phyloP scores from a whole-genome alignment of 2,329 filamentous ascomycete species.

The Lachnellula arida region DNA sequence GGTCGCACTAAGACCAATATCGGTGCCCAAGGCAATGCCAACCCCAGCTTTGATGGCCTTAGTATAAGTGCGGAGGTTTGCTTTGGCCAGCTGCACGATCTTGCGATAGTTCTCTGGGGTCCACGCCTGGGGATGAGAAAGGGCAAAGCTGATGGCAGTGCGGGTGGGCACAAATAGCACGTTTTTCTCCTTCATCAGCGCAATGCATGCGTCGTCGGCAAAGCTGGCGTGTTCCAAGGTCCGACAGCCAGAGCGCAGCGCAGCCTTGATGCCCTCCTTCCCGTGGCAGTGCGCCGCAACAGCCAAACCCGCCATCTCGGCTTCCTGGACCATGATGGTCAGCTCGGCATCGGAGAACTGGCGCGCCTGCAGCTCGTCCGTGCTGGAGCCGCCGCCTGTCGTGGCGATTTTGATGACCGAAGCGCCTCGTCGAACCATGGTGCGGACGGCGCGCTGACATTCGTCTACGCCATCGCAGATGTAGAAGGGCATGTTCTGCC shows the following conservation, averaged over 20 bases:
- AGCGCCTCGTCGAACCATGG: conserved; percentile 42
- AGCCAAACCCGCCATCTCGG: conserved; percentile 34
- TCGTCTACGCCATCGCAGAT: conserved; percentile 44
- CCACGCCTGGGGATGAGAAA: conserved; percentile 32
- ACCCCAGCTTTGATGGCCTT: conserved; percentile 41
- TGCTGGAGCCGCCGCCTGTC: conserved; percentile 40
- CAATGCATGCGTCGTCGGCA: conserved; percentile 41
- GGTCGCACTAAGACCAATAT: conserved; percentile 34
- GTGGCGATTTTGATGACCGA: conserved; percentile 44
- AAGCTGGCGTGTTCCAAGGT: conserved; percentile 47
- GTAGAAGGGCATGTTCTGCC: conserved; percentile 31
- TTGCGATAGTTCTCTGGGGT: conserved; percentile 34
- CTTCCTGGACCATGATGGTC: conserved; percentile 41
- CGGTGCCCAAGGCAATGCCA: conserved; percentile 45
- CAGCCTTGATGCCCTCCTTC: conserved; percentile 43
- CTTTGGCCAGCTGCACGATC: conserved; percentile 35
- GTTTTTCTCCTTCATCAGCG: conserved; percentile 41
- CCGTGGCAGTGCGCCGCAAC: conserved; percentile 44
- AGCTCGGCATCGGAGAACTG: conserved; percentile 44
- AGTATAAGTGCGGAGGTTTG: conserved; percentile 33
- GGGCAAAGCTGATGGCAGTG: conserved; percentile 38
- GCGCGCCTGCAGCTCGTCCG: conserved; percentile 40
- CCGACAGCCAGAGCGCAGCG: conserved; percentile 39
- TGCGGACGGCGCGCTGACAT: conserved; percentile 39
- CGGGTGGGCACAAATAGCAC: conserved; percentile 42